Base-by-base conservation (phyloP, 140 eudicot genomes). In the Oenanthe javanica region DNA sequence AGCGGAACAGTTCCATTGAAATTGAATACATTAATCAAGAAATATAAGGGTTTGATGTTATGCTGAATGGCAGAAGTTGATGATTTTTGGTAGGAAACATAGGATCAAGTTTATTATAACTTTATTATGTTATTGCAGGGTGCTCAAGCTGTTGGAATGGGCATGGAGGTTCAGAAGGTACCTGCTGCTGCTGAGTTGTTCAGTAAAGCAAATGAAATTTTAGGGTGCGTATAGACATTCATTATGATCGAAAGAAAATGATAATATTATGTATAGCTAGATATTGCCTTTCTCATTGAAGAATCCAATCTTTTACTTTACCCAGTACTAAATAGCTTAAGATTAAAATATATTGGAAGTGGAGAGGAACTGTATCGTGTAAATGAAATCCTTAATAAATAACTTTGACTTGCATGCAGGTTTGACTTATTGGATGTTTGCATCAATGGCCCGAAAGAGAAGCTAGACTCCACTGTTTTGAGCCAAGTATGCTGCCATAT, bases 131-230 rank as follows among this genome's bases (percentile, higher is more conserved):
- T 76, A 64, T 80, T 88, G 25, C 85, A 94, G 98, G 98, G 98
- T 82, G 98, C 98, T 83, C 98, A 94, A 92, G 85, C 93, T n/a
- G 97, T 94, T 84, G 98, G 98, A 79, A 94, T 94, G 98, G 98
- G 98, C 16, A 83, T 84, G 51, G 97, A 92, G 82, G 98, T 94
- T 76, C 97, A 87, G 70, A 92, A 89, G 70, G 92, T 94, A 79
- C 97, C 98, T 85, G 98, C 96, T 81, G 98, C 98, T 79, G 91
- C 94, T 83, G 92, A 89, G 70, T 84, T 94, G 86, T 94, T 83
- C 89, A 81, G 82, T 49, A 91, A 88, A 84, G 98, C 98, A 57
- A 92, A 92, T 84, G 91, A 92, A 55, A 90, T 94, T 78, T 83
- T 94, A 72, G 98, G 98, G 98, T 93, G 85, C 59, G 84, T 18